phyloP scores from a whole-genome alignment of 169 alveolate species.

The Amoebophrya sp. region DNA sequence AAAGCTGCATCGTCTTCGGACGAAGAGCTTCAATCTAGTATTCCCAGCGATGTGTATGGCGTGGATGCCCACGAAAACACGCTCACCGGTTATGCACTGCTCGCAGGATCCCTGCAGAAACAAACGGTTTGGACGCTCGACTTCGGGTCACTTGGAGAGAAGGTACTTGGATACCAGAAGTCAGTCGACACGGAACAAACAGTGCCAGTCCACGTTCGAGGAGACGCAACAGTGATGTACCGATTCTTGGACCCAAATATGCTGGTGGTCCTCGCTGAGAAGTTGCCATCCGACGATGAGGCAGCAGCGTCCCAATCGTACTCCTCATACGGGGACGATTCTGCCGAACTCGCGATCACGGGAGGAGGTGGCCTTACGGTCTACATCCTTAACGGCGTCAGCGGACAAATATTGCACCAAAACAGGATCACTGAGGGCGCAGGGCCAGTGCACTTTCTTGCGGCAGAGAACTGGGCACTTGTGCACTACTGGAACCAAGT shows the following conservation, averaged over 20 bases:
- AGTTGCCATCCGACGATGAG: too few relatives aligned
- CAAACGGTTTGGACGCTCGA: neutral
- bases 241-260: conserved; percentile 17
- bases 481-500: neutral
- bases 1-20: neutral
- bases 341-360: too few relatives aligned
- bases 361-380: neutral
- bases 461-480: neutral
- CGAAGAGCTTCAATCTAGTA: neutral
- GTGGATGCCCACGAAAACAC: neutral
- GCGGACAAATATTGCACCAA: neutral
- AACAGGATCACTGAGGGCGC: neutral
- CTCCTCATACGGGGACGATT: too few relatives aligned
- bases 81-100: neutral
- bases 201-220: neutral
- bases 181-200: neutral
- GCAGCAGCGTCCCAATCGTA: too few relatives aligned
- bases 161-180: neutral
- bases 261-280: neutral
- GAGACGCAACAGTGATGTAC: neutral
- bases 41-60: neutral
- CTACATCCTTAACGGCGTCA: neutral
- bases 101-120: neutral
- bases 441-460: neutral
- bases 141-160: neutral